Evolutionary conservation across 2,329 filamentous ascomycete genomes (phyloP), one percentile per base, ranked within the genome.

Genomic region (Colletotrichum sp.): DNA sequence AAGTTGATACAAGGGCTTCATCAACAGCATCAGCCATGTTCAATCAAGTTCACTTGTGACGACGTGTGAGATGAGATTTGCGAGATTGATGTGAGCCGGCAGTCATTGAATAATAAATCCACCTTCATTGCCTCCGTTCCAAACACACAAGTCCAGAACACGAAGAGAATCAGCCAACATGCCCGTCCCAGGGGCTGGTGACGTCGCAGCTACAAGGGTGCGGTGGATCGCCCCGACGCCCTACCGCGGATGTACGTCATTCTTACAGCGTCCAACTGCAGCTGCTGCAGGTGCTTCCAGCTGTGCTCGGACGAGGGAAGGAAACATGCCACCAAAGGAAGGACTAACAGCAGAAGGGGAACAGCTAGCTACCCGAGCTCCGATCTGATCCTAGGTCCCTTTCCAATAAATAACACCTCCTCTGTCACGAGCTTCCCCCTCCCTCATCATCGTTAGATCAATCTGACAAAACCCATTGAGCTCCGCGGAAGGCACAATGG

Each of bases 401-500:
- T 28, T 67, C 28, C 39, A 52, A 21, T 67, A 55, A 55, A 67
- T 67, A 66, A 21, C 34, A 49, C 18, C 15, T 18, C n/a, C 15
- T 34, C 36, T 63, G 44, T 52, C 44, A 52, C 59, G 30, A 21
- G 30, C 30, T 63, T 63, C 12, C 62, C 13, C 21, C 36, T 36
- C 30, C 26, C 8, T 18, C 32, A 26, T 32, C 16, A 52, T 7
- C 18, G 18, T 24, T 49, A 18, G 7, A n/a, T 60, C 30, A 44
- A 44, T 44, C 3, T 0, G 16, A 49, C 6, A 26, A 12, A 7
- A 30, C 24, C 55, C 73, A 76, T 69, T 76, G 73, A 71, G 63
- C 71, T 24, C 7, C 15, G 5, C 24, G 49, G 52, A 65, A 52
- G 67, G 64, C 49, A 78, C 71, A n/a, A 81, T 69, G 72, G 69